Evolutionary conservation across 768 basidiomycete genomes (phyloP), one percentile per base, ranked within the genome.

Genomic region (Leucocoprinus leucothites): DNA sequence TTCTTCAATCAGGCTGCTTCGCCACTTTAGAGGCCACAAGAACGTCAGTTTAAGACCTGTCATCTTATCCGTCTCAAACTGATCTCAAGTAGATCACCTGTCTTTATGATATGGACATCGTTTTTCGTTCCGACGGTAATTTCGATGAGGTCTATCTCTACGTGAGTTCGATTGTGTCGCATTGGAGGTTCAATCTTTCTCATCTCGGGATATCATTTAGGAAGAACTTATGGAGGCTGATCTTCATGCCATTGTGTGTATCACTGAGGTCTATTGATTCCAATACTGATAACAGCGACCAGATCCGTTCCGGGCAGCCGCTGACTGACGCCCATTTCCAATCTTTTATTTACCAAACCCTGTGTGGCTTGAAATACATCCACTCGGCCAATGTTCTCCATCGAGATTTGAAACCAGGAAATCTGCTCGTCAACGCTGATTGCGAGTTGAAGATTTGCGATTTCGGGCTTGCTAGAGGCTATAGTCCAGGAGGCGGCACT

Each of bases 181-280:
- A 25, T 26, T 21, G 28, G 6, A 18, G 31, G 51, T 57, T 40
- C 53, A 56, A 21, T 48, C 57, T 35, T 25, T 21, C 11, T 21
- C 18, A 21, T 34, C 51, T 62, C 31, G 31, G 11, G 11, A 31
- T 31, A 31, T 44, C 35, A 14, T 21, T 16, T 54, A 98, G 90
- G 95, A 98, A 75, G 97, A 99, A 70, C 84, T 98, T 62, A 99
- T 98, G 97, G 97, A 99, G 69, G 97, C 97, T 53, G 97, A 99
- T 82, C 80, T 99, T 18, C 97, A 98, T 65, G 97, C 97, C 18
- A 99, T 99, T 70, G 94, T 95, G n/a, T 16, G 47, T 28, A 48
- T 11, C 47, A 35, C 25, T 3, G n/a, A 28, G n/a, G 11, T 31
- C 26, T 13, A 28, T 24, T 47, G 24, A 35, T 26, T 22, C 25